Base-by-base conservation (phyloP, 176 grass and related monocot species). In the Tillandsia leiboldiana region DNA sequence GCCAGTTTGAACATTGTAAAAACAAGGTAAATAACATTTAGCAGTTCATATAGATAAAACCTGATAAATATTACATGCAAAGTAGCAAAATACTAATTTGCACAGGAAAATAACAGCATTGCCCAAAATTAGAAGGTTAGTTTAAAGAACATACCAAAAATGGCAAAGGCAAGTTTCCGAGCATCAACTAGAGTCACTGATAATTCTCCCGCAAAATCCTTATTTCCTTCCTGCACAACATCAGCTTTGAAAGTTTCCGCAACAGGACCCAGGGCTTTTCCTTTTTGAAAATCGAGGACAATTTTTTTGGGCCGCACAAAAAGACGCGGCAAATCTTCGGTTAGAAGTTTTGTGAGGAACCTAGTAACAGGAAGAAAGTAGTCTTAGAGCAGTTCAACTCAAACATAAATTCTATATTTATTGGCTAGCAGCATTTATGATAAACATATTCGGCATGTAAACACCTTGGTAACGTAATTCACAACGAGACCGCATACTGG, bases 271-370 rank as follows among this genome's bases (percentile, higher is more conserved):
- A 80, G 80, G 66, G 93, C 79, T 78, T 83, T 91, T 49, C 93
- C 94, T 71, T 92, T 74, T 62, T 87, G 89, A 73, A 97, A 97
- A 92, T 97, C 94, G 23, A 97, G 94, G 56, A 99, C 89, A 10
- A 99, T 99, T 78, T 90, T 97, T 71, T 93, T 92, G 69, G 94
- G 94, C 0, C 87, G 89, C 67, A 93, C 89, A 87, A 99, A 97
- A 48, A 99, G 87, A 26, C 86, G 87, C 77, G 94, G 94, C 54
- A 99, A 65, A 66, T 99, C 94, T 87, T 92, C 94, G 11, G 94
- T 99, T 29, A 99, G 51, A 74, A 99, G 89, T 69, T 99, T 83
- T 0, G 82, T 99, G 50, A 99, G 89, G 75, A 99, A 99, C 87
- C 94, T 99, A 85, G 67, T 53, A 52, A 67, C 68, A 64, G 9